Conservation (phyloP, 2,329 filamentous ascomycete species). For the Neonectria hederae region DNA sequence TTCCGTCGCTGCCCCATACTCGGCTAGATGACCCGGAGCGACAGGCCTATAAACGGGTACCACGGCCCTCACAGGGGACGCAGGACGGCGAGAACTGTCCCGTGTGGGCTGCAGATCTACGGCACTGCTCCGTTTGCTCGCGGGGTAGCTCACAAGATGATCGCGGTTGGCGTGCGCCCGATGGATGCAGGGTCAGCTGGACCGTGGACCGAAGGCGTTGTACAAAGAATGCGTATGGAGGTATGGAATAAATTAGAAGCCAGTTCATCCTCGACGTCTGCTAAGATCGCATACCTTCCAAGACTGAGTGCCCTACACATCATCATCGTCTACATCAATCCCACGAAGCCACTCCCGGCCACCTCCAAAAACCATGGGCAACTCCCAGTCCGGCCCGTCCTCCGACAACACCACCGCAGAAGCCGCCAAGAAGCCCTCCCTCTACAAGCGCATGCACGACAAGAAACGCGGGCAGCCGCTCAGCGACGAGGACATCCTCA, state of each 20-base stretch:
- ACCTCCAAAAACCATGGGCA: not conserved
- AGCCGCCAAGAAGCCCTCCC: constrained; percentile 37
- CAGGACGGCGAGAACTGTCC: no score
- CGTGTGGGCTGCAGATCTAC: no score
- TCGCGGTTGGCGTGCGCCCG: not conserved
- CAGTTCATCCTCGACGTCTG: not conserved
- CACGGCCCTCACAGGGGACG: no score
- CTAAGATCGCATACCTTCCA: not conserved
- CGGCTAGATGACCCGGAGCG: not conserved
- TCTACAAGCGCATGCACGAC: constrained; percentile 47
- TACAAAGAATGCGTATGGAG: not conserved
- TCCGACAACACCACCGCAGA: constrained; percentile 11
- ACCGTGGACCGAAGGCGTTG: not conserved
- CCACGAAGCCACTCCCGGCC: no score
- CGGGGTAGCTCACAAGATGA: not conserved
- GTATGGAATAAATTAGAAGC: not conserved
- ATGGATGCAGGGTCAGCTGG: not conserved
- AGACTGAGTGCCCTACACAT: not conserved
- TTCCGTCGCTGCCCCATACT: not conserved
- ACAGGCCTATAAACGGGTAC: not conserved
- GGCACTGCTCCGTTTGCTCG: not conserved
- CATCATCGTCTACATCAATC: no score
- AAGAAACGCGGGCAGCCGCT: constrained; percentile 45
- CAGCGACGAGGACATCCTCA: constrained; percentile 52
- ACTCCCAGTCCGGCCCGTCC: not conserved